phyloP scores from a whole-genome alignment of 352 stramenopile genomes.

The Pythium folliculosum region DNA sequence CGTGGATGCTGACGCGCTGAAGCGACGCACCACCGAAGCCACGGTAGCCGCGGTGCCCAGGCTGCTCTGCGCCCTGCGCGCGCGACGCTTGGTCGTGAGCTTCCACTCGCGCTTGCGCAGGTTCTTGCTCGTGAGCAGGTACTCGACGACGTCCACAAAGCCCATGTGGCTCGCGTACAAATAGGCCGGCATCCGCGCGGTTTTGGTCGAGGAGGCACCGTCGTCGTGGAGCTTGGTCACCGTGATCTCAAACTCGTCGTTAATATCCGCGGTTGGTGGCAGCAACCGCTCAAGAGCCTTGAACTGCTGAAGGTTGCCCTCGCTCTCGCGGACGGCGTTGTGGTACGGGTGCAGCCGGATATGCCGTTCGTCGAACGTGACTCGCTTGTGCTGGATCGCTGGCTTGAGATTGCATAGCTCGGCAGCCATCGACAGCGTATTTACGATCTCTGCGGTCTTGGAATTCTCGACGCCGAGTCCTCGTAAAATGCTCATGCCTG shows the following conservation, averaged over 20 bases:
- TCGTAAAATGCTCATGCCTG: background rate
- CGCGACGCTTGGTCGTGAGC: conserved; percentile 11
- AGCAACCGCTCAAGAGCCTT: background rate
- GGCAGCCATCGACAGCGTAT: background rate
- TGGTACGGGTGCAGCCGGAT: conserved; percentile 15
- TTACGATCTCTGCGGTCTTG: conserved; percentile 3
- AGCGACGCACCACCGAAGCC: background rate
- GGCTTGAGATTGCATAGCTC: conserved; percentile 7
- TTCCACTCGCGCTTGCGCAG: conserved; percentile 12
- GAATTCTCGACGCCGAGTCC: background rate
- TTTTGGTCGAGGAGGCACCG: conserved; percentile 6
- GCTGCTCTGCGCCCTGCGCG: conserved; percentile 4
- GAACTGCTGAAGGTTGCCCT: conserved; percentile 12
- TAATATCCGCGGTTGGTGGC: conserved; percentile 2
- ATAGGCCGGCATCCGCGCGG: conserved; percentile 7
- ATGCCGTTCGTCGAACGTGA: conserved; percentile 15
- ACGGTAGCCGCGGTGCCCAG: background rate
- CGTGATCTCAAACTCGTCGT: conserved; percentile 10
- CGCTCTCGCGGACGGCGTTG: conserved; percentile 16
- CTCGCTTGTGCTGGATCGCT: background rate
- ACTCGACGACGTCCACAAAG: conserved; percentile 15
- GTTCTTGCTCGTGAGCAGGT: conserved; percentile 10
- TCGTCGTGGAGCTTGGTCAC: conserved; percentile 14
- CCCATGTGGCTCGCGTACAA: conserved; percentile 17
- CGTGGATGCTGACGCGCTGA: background rate